Percentiles rank a stretch among this genome's conserved stretches.
Evolutionary conservation across 1,284 basidiomycete genomes (phyloP).

Genomic region (Pseudozyma hubeiensis): DNA sequence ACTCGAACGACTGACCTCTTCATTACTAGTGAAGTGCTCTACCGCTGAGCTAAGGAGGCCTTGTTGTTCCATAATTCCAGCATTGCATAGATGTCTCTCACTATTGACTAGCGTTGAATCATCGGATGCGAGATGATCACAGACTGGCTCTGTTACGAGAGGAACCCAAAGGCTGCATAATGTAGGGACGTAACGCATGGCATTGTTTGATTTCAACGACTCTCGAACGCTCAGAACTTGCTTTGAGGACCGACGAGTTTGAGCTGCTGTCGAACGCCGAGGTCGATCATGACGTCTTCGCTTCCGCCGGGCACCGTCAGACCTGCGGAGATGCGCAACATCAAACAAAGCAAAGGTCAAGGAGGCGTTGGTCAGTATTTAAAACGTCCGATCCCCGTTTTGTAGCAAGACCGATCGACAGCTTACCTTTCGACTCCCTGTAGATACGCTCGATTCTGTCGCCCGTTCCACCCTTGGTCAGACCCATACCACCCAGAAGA

Average conservation of each 20-base stretch:
- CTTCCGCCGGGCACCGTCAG: slow-evolving; percentile 57
- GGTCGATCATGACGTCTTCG: slow-evolving; percentile 58
- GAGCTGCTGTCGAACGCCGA: slow-evolving; percentile 58
- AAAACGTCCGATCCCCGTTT: not conserved
- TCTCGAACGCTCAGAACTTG: slow-evolving; percentile 22
- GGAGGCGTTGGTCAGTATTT: not conserved
- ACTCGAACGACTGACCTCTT: slow-evolving; percentile 58
- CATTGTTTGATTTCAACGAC: too few species aligned
- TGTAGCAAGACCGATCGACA: not conserved
- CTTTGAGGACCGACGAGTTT: slow-evolving; percentile 50
- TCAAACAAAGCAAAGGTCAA: not conserved
- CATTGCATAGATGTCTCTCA: too few species aligned
- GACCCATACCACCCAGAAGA: slow-evolving; percentile 57
- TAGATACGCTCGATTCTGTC: slow-evolving; percentile 60
- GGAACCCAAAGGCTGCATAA: too few species aligned
- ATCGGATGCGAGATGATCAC: too few species aligned
- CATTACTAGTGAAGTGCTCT: slow-evolving; percentile 58
- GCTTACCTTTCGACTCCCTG: slow-evolving; percentile 54
- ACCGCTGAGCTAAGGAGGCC: slow-evolving; percentile 58
- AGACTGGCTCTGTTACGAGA: too few species aligned
- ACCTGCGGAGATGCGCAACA: not conserved
- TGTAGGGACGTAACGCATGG: too few species aligned
- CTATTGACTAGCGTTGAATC: too few species aligned
- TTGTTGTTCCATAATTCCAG: not conserved
- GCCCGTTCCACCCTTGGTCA: slow-evolving; percentile 59